Evolutionary conservation across 208 protist species (phyloP), one percentile per base, ranked within the genome.

Genomic region (Acanthamoeba castellanii): DNA sequence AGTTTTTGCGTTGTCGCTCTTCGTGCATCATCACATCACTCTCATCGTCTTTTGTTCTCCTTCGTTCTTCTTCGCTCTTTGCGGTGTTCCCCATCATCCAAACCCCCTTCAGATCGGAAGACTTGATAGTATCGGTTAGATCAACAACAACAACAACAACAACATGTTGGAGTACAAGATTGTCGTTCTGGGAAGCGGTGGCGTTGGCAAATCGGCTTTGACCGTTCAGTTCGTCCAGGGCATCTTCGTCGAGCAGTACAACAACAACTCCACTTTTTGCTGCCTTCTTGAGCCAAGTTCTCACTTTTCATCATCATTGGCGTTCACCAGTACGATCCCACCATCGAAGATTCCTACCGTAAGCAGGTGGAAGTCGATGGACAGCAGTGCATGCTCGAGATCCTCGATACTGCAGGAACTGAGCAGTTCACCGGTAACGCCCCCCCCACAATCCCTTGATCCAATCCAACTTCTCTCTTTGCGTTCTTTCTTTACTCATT

Each of bases 371-470:
- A 98, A 89, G 96, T 98, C 25, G 97, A 98, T 92, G 95, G 96
- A 8, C 85, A 97, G 93, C 96, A 97, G 90, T 96, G 92, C 93
- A 97, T 98, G 97, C 96, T 98, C 30, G 97, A 98, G 85, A 98
- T 98, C 90, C 95, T 98, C 45, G 97, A 98, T 94, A 98, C 97
- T 47, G 68, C 90, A 5, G 70, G 68, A 0, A 94, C 61, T 3
- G 90, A 94, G 42, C 61, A 94, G 90, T 94, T 85, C 47, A 85
- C 68, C 13, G 90, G 66, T 13, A 34, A 76, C 27, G 87, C 30
- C 34, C 25, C 72, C 25, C 18, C 4, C 16, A n/a, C 57, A 32
- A 72, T 50, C n/a, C n/a, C n/a, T n/a, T n/a, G n/a, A n/a, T n/a
- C n/a, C n/a, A n/a, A n/a, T n/a, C 55, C 57, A 20, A 1, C n/a